Base-by-base conservation (phyloP, 208 protist genomes). In the Acanthamoeba sp. region DNA sequence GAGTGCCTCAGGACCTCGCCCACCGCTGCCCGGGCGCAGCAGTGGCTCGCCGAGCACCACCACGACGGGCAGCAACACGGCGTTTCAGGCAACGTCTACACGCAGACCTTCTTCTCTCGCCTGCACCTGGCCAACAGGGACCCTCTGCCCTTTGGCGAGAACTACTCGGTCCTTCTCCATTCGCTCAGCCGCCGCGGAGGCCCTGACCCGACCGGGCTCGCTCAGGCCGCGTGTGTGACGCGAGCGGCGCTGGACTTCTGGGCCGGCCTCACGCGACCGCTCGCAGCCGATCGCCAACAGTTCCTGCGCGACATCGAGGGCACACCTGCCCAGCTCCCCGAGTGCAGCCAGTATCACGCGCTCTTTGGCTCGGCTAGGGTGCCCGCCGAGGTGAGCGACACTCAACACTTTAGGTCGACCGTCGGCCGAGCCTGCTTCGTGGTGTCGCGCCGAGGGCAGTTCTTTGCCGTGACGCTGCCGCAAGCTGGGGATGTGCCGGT, bases 131-230 rank as follows among this genome's bases (percentile, higher is more conserved):
- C 42, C 38, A n/a, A 85, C 42, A 4, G 76, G 0, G 76, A 85
- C 42, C 42, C 76, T 6, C 76, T 85, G 36, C 76, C 40, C 76
- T 85, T 85, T 50, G 76, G 76, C 20, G 76, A 85, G 76, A 85
- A 85, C 76, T 85, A 85, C 45, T 85, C 76, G 12, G 76, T 85
- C 27, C 12, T 85, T 20, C 76, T 85, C 38, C 45, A 24, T 1
- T 38, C 76, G 18, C 76, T 85, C 76, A 36, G 0, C 9, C 45
- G 14, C 34, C 64, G 32, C 27, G 0, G 10, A 24, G 3, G 29
- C 0, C 55, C 24, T 62, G 1, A 36, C 7, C 7, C 59, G 27
- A 22, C 27, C 14, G 18, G 9, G 27, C 59, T 73, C 27, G 64
- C 14, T 7, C 64, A 73, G 10, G 64, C 29, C 64, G 64, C 64